Conservation (phyloP, 352 stramenopile genomes). For the Phytopythium helicoides region DNA sequence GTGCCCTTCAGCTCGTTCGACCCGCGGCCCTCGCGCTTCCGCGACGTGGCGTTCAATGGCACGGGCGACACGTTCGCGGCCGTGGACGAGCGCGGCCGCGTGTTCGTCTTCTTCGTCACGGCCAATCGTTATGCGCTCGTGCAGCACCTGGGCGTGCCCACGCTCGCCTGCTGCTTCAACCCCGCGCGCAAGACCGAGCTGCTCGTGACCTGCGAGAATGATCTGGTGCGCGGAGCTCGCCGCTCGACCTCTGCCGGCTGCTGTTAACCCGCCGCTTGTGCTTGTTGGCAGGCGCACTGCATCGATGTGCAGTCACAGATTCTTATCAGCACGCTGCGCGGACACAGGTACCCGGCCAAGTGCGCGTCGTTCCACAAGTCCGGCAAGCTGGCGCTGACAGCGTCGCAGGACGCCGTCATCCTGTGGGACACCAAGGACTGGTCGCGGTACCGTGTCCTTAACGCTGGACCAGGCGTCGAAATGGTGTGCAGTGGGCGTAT, state of each 20-base stretch:
- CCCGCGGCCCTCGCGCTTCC: slow-evolving; percentile 45
- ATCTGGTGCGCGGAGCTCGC: no score
- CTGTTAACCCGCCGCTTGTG: no score
- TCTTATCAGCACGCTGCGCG: slow-evolving; percentile 76
- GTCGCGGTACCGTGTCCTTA: slow-evolving; percentile 78
- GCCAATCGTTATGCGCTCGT: slow-evolving; percentile 75
- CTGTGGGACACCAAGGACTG: slow-evolving; percentile 85
- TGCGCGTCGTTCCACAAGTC: slow-evolving; percentile 73
- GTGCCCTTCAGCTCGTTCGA: slow-evolving; percentile 63
- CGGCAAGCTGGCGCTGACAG: slow-evolving; percentile 68
- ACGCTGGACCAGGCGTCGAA: slow-evolving; percentile 66
- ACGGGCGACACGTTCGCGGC: slow-evolving; percentile 64
- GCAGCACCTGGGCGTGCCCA: slow-evolving; percentile 57
- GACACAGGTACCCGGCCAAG: slow-evolving; percentile 49
- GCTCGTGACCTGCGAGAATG: slow-evolving; percentile 82
- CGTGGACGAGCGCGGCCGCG: slow-evolving; percentile 69
- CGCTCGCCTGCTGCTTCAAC: slow-evolving; percentile 69
- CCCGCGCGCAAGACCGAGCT: slow-evolving; percentile 64
- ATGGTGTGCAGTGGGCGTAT: slow-evolving; percentile 11
- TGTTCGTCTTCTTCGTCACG: slow-evolving; percentile 81
- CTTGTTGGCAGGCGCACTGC: slow-evolving; percentile 37
- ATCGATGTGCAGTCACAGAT: slow-evolving; percentile 74
- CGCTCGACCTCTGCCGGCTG: no score
- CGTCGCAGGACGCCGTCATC: slow-evolving; percentile 76
- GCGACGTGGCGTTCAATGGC: slow-evolving; percentile 63